These are phyloP conservation scores for Boletellus ananas DNA, from an alignment of 768 basidiomycete genomes.

Conservation along the genomic window DNA sequence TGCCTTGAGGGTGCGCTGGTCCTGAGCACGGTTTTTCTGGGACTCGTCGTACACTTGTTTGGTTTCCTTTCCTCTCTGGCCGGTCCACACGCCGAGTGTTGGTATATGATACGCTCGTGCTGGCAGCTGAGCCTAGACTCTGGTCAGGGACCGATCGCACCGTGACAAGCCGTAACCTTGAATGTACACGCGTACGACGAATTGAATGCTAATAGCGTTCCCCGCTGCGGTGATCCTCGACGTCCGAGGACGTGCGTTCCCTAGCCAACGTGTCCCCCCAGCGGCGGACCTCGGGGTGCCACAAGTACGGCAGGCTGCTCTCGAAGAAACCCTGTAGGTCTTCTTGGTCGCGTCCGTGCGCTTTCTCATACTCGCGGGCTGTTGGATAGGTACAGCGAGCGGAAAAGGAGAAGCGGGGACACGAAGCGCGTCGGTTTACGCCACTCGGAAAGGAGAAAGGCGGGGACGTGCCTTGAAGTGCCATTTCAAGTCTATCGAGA, in stretches of 20 bases:
- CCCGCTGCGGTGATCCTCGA: not conserved
- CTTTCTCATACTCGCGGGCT: slow-evolving; percentile 75
- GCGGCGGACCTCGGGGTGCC: slow-evolving; percentile 64
- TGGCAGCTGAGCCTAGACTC: too few species aligned
- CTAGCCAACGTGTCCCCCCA: slow-evolving; percentile 54
- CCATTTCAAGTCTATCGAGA: slow-evolving; percentile 86
- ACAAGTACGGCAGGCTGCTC: slow-evolving; percentile 67
- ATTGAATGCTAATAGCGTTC: not conserved
- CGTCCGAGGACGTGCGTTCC: slow-evolving; percentile 1
- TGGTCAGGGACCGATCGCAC: too few species aligned
- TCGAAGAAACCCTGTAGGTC: slow-evolving; percentile 78
- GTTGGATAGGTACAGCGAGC: not conserved
- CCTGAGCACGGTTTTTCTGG: too few species aligned
- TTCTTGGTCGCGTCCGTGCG: slow-evolving; percentile 37
- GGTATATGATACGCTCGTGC: too few species aligned
- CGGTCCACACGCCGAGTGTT: too few species aligned
- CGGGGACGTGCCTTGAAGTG: slow-evolving; percentile 58
- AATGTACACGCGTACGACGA: too few species aligned
- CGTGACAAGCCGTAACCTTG: too few species aligned
- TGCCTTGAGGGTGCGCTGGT: too few species aligned
- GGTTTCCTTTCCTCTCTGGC: too few species aligned
- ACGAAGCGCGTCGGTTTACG: not conserved
- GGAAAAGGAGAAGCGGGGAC: too few species aligned
- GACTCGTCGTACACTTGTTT: too few species aligned
- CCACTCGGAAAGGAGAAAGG: not conserved